Percentiles rank a stretch among this genome's conserved stretches.
Conservation (phyloP, 768 basidiomycete species). For the Naganishia vaughanmartiniae region DNA sequence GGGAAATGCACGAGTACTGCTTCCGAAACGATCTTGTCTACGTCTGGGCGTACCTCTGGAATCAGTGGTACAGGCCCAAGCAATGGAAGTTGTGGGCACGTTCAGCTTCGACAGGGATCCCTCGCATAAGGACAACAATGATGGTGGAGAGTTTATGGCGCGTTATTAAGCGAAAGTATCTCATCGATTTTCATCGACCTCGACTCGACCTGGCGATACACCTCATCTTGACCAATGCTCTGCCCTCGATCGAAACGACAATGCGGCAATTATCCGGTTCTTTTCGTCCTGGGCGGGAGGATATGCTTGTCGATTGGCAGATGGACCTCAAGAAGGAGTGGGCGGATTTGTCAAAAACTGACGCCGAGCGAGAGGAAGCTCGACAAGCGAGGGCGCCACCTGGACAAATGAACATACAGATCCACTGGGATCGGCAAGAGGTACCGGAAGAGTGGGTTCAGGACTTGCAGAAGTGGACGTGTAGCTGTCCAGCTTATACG, state of each 20-base stretch:
- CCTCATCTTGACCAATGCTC: neutral
- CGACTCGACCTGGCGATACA: neutral
- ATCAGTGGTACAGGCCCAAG: neutral
- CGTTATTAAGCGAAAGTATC: neutral
- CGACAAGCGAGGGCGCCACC: neutral
- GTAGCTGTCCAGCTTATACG: neutral
- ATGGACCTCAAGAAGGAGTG: neutral
- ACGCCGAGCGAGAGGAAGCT: neutral
- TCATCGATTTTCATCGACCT: neutral
- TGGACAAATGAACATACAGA: neutral
- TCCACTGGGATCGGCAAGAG: neutral
- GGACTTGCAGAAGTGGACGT: neutral
- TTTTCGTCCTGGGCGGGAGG: neutral
- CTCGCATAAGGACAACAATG: neutral
- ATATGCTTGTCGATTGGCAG: neutral
- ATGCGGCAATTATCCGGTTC: too few species aligned
- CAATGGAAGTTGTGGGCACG: neutral
- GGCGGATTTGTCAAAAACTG: neutral
- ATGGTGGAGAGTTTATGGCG: neutral
- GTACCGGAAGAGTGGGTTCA: neutral
- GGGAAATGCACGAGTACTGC: neutral
- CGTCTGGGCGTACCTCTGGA: neutral
- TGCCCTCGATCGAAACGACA: neutral
- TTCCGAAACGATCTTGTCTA: neutral
- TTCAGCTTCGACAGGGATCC: neutral